Evolutionary conservation across 768 basidiomycete species (phyloP).

Genomic region (Suillus decipiens): DNA sequence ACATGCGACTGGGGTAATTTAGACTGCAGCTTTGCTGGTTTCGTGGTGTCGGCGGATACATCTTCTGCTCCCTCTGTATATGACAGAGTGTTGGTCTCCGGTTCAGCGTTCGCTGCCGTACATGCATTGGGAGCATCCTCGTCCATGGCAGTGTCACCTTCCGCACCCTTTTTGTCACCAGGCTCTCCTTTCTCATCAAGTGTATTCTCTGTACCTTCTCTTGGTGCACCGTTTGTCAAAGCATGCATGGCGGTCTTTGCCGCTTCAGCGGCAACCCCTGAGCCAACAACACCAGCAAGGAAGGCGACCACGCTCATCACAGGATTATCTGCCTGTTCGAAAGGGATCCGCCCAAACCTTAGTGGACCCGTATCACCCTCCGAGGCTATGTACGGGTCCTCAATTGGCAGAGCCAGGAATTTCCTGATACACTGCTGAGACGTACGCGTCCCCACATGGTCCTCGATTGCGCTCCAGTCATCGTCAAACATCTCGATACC

Average conservation of each 20-base stretch:
- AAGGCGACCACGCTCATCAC: constrained; percentile 99
- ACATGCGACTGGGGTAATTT: constrained; percentile 72
- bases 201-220: constrained; percentile 32
- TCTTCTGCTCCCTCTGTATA: constrained; percentile 48
- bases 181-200: constrained; percentile 34
- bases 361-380: constrained; percentile 78
- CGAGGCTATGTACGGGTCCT: constrained; percentile 85
- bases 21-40: constrained; percentile 27
- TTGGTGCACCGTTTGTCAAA: constrained; percentile 62
- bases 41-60: constrained; percentile 33
- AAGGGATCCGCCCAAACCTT: constrained; percentile 79
- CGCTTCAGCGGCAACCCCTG: constrained; percentile 89
- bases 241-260: constrained; percentile 89
- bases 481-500: constrained; percentile 98
- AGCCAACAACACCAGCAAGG: constrained; percentile 88
- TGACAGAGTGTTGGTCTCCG: constrained; percentile 17
- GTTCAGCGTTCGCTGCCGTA: constrained; percentile 14
- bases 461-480: constrained; percentile 91
- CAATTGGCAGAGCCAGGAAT: constrained; percentile 95
- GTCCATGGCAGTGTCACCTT: constrained; percentile 41
- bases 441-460: constrained; percentile 89
- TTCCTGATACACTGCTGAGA: constrained; percentile 95
- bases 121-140: constrained; percentile 28
- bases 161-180: constrained; percentile 37
- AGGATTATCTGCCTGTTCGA: constrained; percentile 94